Evolutionary conservation across 1,139 yeast species (phyloP), one percentile per base, ranked within the genome.

Genomic region (Geotrichum bryndzae): DNA sequence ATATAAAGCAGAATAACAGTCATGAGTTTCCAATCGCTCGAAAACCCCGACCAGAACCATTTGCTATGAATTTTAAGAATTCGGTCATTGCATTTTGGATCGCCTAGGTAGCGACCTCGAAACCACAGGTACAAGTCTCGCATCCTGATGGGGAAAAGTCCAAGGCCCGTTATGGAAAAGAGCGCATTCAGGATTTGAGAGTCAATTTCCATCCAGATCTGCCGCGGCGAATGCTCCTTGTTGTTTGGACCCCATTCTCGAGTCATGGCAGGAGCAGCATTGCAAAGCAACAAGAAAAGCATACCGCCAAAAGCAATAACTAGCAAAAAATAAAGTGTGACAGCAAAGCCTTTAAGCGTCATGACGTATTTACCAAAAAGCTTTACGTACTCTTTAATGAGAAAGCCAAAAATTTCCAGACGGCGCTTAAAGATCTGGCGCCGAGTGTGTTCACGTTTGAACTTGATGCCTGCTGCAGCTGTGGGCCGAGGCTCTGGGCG

Each of bases 261-360:
- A 10, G 65, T 38, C 69, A 67, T 67, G n/a, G 68, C 68, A 8
- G 69, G 69, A 1, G 68, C 66, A 5, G 69, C 69, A 22, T 67
- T 67, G 50, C 64, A 61, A 27, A 67, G 58, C 27, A 67, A 58
- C 35, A 67, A 53, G 55, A 67, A 67, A 8, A 67, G 62, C 69
- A 67, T 67, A 7, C 69, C 69, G n/a, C 69, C 69, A 59, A 65
- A 67, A 1, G 69, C 69, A 46, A 67, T 63, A 13, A 67, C 68
- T 3, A 65, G 64, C 15, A 55, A 38, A 50, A 67, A 62, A 48
- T 67, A 67, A 3, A 67, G 38, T 2, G 66, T 59, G n/a, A 67
- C 63, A 11, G 59, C 53, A 50, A 66, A 65, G n/a, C 69, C 69
- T 56, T 73, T 59, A 23, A 54, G 29, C 2, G 65, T 63, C 35